These are phyloP conservation scores for Nannizziopsis arthrosporioides DNA, from an alignment of 2,329 filamentous ascomycete genomes.

Conservation along the genomic window DNA sequence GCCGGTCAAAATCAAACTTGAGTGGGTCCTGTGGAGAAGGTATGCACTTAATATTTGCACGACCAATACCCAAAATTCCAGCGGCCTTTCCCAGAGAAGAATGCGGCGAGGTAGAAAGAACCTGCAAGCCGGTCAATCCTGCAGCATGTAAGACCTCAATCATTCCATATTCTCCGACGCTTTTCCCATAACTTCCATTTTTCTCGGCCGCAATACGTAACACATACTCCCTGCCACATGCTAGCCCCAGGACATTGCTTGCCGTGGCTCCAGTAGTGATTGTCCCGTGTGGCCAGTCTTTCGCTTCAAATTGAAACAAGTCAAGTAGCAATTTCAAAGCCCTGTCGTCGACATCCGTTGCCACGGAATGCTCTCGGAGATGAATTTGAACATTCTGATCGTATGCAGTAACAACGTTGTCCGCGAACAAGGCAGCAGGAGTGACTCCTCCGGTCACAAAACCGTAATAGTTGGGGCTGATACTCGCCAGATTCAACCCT, in stretches of 20 bases:
- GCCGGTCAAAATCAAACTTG: conserved; percentile 53
- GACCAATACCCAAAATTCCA: conserved; percentile 66
- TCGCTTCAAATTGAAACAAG: conserved; percentile 49
- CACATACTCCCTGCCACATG: conserved; percentile 55
- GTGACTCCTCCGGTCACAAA: conserved; percentile 78
- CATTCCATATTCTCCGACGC: conserved; percentile 60
- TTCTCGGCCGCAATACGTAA: conserved; percentile 34
- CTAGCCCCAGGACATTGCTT: conserved; percentile 54
- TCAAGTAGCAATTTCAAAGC: conserved; percentile 59
- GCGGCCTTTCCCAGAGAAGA: conserved; percentile 78
- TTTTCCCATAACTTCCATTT: conserved; percentile 21
- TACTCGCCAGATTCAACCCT: conserved; percentile 55
- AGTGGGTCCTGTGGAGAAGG: conserved; percentile 45
- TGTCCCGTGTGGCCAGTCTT: conserved; percentile 56
- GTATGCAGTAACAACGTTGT: conserved; percentile 66
- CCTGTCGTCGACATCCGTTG: conserved; percentile 63
- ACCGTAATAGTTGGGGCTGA: conserved; percentile 64
- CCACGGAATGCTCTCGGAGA: conserved; percentile 60
- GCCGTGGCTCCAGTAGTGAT: conserved; percentile 67
- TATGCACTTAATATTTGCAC: conserved; percentile 54
- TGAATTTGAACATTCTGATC: conserved; percentile 84
- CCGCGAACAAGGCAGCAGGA: conserved; percentile 67
- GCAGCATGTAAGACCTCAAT: conserved; percentile 53
- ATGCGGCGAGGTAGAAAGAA: conserved; percentile 72
- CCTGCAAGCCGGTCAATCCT: conserved; percentile 55